These are phyloP conservation scores for Arthrobotrys sinensis DNA, from an alignment of 2,329 filamentous ascomycete genomes.

Conservation along the genomic window DNA sequence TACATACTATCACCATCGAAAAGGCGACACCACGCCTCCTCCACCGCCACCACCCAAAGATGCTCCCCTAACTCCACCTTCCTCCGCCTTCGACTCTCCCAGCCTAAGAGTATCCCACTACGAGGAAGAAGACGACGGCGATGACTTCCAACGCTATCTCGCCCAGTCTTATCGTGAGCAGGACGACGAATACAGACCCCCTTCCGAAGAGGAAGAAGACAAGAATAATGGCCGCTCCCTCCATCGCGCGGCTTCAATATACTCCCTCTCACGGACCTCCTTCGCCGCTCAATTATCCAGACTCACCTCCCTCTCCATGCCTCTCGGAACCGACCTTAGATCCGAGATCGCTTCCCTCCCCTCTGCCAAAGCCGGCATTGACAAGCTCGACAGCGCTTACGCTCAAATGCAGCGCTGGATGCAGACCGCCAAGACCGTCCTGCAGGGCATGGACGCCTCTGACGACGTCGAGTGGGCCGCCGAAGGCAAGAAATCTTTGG, in stretches of 20 bases:
- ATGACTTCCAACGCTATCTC: slow-evolving; percentile 59
- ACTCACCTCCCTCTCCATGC: slow-evolving; percentile 89
- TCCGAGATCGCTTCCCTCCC: slow-evolving; percentile 87
- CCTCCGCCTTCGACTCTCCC: slow-evolving; percentile 47
- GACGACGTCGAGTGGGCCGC: slow-evolving; percentile 99
- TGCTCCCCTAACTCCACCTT: slow-evolving; percentile 55
- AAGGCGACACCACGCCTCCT: slow-evolving; percentile 42
- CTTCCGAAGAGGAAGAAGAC: slow-evolving; percentile 47
- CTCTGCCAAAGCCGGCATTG: slow-evolving; percentile 85
- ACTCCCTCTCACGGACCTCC: slow-evolving; percentile 90
- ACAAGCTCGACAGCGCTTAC: slow-evolving; percentile 85
- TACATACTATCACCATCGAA: slow-evolving; percentile 25
- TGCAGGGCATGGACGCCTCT: slow-evolving; percentile 89
- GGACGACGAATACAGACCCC: slow-evolving; percentile 21
- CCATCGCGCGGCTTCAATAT: slow-evolving; percentile 84
- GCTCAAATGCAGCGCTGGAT: slow-evolving; percentile 97
- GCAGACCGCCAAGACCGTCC: slow-evolving; percentile 88
- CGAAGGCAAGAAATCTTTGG: slow-evolving; percentile 84
- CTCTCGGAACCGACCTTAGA: slow-evolving; percentile 85
- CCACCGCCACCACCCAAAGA: slow-evolving; percentile 57
- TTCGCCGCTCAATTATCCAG: slow-evolving; percentile 95
- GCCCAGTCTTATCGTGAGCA: slow-evolving; percentile 49
- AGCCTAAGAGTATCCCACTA: slow-evolving; percentile 48
- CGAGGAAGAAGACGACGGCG: slow-evolving; percentile 38
- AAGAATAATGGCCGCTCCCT: slow-evolving; percentile 42